Conservation (phyloP, 179 eudicot species). For the Spinacia oleracea region DNA sequence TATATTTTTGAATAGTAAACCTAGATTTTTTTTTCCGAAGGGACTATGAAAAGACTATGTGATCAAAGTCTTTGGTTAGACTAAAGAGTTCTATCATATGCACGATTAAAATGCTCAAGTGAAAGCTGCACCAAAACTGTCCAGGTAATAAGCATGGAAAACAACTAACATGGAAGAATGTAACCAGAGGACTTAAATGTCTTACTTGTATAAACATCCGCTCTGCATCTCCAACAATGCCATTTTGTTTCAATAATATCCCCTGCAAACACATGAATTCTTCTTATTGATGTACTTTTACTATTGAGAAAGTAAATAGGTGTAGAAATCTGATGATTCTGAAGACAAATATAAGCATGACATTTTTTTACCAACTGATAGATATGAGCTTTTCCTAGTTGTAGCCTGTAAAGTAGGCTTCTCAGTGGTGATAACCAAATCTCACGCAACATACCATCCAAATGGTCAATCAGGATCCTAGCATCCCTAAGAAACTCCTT, state of each 20-base stretch:
- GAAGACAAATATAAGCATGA: not conserved
- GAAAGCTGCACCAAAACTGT: not conserved
- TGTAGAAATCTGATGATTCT: not conserved
- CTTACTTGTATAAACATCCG: conserved; percentile 98
- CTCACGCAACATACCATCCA: not conserved
- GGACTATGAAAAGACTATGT: too few relatives aligned
- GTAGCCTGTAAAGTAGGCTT: not conserved
- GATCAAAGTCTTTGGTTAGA: not conserved
- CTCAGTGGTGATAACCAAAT: not conserved
- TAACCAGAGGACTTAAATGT: conserved; percentile 1
- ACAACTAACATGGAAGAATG: not conserved
- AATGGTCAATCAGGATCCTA: not conserved
- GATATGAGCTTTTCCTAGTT: not conserved
- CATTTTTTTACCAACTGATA: not conserved
- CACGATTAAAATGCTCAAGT: not conserved
- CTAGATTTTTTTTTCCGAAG: not conserved
- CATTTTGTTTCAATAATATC: conserved; percentile 80
- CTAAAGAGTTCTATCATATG: not conserved
- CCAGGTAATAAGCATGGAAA: not conserved
- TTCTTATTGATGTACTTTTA: not conserved
- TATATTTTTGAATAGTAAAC: not conserved
- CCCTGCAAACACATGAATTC: conserved; percentile 53
- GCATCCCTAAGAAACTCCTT: not conserved
- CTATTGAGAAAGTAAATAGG: not conserved
- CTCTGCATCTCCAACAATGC: conserved; percentile 83